Conservation (phyloP, 2,329 filamentous ascomycete genomes). For the Paramyrothecium sp. region DNA sequence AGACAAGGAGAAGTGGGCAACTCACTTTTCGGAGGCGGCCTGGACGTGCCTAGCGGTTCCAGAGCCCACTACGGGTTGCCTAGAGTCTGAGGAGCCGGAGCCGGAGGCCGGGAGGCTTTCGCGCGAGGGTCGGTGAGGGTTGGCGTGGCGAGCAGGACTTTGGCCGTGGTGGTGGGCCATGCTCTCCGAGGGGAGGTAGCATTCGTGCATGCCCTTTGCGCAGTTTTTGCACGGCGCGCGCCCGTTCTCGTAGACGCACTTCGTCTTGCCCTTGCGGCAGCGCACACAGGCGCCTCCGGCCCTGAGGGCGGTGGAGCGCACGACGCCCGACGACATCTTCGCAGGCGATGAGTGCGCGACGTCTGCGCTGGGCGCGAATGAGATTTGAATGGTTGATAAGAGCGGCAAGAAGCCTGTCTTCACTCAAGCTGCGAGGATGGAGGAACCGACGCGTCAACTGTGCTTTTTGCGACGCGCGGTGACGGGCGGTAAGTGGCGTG, state of each 20-base stretch:
- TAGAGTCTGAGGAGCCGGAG: conserved; percentile 43
- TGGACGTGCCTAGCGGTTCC: conserved; percentile 46
- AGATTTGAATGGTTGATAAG: conserved; percentile 2
- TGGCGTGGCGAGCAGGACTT: conserved; percentile 49
- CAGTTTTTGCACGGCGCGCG: conserved; percentile 63
- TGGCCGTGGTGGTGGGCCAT: conserved; percentile 60
- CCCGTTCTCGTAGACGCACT: conserved; percentile 62
- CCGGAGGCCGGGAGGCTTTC: conserved; percentile 55
- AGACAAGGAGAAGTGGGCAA: conserved; percentile 17
- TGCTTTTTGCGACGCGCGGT: neutral
- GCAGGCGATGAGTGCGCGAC: neutral
- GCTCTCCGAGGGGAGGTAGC: conserved; percentile 60
- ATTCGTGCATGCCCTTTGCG: conserved; percentile 63
- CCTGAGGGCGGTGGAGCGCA: conserved; percentile 58
- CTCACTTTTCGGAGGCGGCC: conserved; percentile 54
- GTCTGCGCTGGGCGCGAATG: neutral
- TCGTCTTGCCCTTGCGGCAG: conserved; percentile 64
- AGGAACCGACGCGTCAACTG: neutral
- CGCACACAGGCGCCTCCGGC: conserved; percentile 61
- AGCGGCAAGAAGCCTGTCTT: no score
- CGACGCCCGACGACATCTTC: conserved; percentile 45
- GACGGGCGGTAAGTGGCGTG: neutral
- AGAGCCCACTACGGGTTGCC: conserved; percentile 39
- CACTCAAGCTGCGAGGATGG: no score
- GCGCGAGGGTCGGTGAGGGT: conserved; percentile 48